Conservation (phyloP, 768 basidiomycete genomes). For the Leucogyrophana mollusca region DNA sequence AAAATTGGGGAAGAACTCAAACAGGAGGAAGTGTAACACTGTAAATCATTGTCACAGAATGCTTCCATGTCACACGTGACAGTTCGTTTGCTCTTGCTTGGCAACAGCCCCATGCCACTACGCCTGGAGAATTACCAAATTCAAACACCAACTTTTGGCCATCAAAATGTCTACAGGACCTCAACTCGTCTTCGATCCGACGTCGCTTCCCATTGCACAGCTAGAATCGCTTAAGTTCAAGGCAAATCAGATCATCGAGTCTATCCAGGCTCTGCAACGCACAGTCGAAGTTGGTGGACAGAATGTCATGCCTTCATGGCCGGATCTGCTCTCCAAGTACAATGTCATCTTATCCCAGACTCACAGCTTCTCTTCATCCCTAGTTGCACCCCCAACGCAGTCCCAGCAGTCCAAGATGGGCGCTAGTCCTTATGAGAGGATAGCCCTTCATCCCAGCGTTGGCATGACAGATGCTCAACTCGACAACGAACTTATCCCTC, state of each 20-base stretch:
- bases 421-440: slow-evolving; percentile 51
- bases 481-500: slow-evolving; percentile 70
- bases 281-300: slow-evolving; percentile 60
- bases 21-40: not conserved
- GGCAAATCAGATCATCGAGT: slow-evolving; percentile 76
- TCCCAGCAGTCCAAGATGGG: slow-evolving; percentile 14
- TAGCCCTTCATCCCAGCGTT: slow-evolving; percentile 64
- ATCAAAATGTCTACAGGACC: slow-evolving; percentile 8
- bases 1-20: not conserved
- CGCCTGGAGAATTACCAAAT: slow-evolving; percentile 2
- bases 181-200: slow-evolving; percentile 24
- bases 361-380: slow-evolving; percentile 68
- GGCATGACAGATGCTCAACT: slow-evolving; percentile 63
- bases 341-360: slow-evolving; percentile 82
- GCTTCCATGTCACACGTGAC: not conserved
- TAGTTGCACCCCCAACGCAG: slow-evolving; percentile 39
- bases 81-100: slow-evolving; percentile 5
- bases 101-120: slow-evolving; percentile 1
- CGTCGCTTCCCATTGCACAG: slow-evolving; percentile 58
- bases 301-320: slow-evolving; percentile 76
- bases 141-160: not conserved
- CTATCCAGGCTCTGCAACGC: slow-evolving; percentile 61
- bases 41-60: slow-evolving; percentile 2
- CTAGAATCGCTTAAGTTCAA: slow-evolving; percentile 79
- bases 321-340: slow-evolving; percentile 84